Percentiles rank a stretch among this genome's conserved stretches.
Evolutionary conservation across 345 rosid species (phyloP).

Genomic region (Brassica nigra): DNA sequence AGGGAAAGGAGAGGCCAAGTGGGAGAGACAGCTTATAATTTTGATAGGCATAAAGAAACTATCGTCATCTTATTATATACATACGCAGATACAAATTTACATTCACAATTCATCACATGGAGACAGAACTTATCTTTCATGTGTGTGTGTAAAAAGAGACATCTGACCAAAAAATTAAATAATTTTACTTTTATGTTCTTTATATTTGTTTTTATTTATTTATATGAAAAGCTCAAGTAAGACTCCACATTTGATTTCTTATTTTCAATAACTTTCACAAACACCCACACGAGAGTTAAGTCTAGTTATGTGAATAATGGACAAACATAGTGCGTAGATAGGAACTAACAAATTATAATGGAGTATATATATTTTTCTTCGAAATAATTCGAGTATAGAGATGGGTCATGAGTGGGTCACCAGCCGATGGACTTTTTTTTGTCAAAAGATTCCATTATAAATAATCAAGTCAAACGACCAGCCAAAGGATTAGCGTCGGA

Average conservation of each 20-base stretch:
- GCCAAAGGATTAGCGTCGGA: conserved; percentile 18
- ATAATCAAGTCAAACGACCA: not conserved
- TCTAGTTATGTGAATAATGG: not conserved
- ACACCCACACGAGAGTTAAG: not conserved
- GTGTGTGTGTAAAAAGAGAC: conserved; percentile 19
- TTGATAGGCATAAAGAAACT: conserved; percentile 27
- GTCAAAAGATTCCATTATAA: too few species aligned
- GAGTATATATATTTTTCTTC: not conserved
- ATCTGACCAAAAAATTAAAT: not conserved
- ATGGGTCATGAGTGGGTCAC: conserved; percentile 17
- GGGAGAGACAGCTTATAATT: conserved; percentile 19
- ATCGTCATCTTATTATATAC: not conserved
- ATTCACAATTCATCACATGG: conserved; percentile 1
- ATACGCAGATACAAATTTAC: not conserved
- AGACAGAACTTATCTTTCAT: not conserved
- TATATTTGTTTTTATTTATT: not conserved
- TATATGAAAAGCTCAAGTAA: not conserved
- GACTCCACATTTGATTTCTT: not conserved
- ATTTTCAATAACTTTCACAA: conserved; percentile 3
- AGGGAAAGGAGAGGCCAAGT: conserved; percentile 40
- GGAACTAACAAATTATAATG: not conserved
- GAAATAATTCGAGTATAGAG: conserved; percentile 12
- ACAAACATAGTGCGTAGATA: not conserved
- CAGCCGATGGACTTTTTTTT: not conserved
- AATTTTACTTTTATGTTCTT: not conserved